Conservation (phyloP, 1,284 basidiomycete species). For the Cutaneotrichosporon sp. region DNA sequence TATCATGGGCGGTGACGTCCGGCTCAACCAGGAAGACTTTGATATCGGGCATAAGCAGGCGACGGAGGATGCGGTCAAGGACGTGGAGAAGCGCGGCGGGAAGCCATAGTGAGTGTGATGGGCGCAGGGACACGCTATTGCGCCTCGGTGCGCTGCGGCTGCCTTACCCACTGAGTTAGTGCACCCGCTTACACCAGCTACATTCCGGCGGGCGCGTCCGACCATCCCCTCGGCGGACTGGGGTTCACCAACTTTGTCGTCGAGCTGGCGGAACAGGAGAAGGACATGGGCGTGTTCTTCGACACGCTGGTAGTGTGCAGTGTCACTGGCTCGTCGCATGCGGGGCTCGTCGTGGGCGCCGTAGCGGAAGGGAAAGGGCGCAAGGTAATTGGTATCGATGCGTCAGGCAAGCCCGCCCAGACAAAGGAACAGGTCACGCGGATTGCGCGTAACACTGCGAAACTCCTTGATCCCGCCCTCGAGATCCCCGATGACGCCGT, state of each 20-base stretch:
- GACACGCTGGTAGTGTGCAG: slow-evolving; percentile 35
- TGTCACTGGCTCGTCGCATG: slow-evolving; percentile 36
- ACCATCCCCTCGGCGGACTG: slow-evolving; percentile 32
- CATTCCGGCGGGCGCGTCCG: slow-evolving; percentile 35
- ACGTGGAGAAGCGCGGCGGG: slow-evolving; percentile 28
- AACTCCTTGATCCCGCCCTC: slow-evolving; percentile 20
- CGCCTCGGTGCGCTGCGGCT: too few relatives aligned
- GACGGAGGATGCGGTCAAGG: slow-evolving; percentile 29
- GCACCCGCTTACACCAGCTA: slow-evolving; percentile 12
- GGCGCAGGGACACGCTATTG: too few relatives aligned
- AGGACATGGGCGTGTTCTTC: slow-evolving; percentile 29
- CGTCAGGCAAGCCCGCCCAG: slow-evolving; percentile 29
- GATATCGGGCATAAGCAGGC: slow-evolving; percentile 33
- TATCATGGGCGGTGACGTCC: slow-evolving; percentile 38
- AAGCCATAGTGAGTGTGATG: slow-evolving; percentile 29
- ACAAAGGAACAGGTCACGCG: slow-evolving; percentile 26
- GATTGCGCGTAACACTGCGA: slow-evolving; percentile 30
- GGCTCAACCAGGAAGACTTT: slow-evolving; percentile 30
- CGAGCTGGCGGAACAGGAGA: slow-evolving; percentile 34
- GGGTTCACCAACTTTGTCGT: slow-evolving; percentile 31
- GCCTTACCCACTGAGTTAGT: too few relatives aligned
- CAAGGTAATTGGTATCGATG: slow-evolving; percentile 38
- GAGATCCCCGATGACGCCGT: slow-evolving; percentile 29
- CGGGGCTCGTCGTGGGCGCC: slow-evolving; percentile 31
- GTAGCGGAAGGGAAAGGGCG: slow-evolving; percentile 30